Base-by-base conservation (phyloP, 2,329 filamentous ascomycete species). In the Sporothrix pallida region DNA sequence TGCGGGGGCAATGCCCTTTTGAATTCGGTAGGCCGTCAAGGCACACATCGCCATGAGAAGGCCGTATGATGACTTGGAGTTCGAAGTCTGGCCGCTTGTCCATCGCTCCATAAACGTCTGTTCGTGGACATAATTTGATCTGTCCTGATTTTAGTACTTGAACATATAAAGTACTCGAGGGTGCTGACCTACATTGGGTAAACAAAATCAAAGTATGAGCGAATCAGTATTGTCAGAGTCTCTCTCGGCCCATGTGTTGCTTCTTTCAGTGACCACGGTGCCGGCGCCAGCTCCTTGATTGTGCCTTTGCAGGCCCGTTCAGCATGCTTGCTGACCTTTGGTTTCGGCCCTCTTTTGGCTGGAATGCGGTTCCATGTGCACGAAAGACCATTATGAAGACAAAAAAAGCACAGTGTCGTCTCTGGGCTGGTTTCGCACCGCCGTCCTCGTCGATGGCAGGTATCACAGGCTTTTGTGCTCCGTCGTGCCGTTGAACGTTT, bases 171-270 rank as follows among this genome's bases (percentile, higher is more conserved):
- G 9, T 37, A 37, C 31, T 37, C 31, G 31, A 10, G 15, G 13
- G 26, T 1, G 58, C 3, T 3, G 23, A 42, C 73, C 56, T 23
- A 73, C 73, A 74, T 65, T 46, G 73, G 73, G 48, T 74, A 74
- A 52, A 74, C 73, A 68, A 74, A 74, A 52, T 74, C 65, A 62
- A 73, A 73, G n/a, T 56, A 69, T 1, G 71, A 73, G 8, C 62
- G 31, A 9, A 73, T 69, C 26, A 73, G n/a, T n/a, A 23, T 56
- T 10, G 31, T 31, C 9, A 73, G 20, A 0, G 58, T 54, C 3
- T 2, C 10, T 5, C 37, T 48, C 15, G 71, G 69, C n/a, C 71
- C 71, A n/a, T 73, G 71, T 13, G 9, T 48, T 8, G 37, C 63
- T 4, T 50, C 63, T 15, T 73, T 42, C 17, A 73, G 12, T 12